Evolutionary conservation across 768 basidiomycete species (phyloP).

Genomic region (Tricholoma terreum): DNA sequence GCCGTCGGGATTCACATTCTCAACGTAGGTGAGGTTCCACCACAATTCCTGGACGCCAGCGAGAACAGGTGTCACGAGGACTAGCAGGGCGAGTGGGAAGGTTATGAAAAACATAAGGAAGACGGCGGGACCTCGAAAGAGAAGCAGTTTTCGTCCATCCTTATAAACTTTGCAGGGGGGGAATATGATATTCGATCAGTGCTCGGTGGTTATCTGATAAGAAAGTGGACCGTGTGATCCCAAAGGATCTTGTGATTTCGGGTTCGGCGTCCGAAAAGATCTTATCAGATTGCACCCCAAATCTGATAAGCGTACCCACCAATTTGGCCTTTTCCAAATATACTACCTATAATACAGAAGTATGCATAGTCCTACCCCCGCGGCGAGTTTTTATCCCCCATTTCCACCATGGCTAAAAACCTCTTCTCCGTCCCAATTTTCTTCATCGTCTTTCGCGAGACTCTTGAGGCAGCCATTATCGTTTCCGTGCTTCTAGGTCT

Average conservation of each 20-base stretch:
- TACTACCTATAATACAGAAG: too few species aligned
- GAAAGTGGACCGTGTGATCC: too few species aligned
- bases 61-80: constrained; percentile 37
- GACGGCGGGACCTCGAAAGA: constrained; percentile 10
- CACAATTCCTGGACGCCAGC: constrained; percentile 73
- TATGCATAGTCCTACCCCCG: constrained; percentile 7
- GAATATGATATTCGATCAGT: neutral
- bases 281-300: constrained; percentile 35
- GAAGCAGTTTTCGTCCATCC: constrained; percentile 2
- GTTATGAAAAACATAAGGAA: constrained; percentile 8
- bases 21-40: constrained; percentile 91
- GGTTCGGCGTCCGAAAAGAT: constrained; percentile 15
- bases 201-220: neutral
- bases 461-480: constrained; percentile 90
- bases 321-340: too few species aligned
- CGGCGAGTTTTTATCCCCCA: constrained; percentile 8
- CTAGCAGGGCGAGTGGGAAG: constrained; percentile 28
- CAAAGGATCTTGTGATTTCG: neutral
- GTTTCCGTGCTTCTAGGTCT: constrained; percentile 88
- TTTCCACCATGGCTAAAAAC: constrained; percentile 55
- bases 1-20: constrained; percentile 81
- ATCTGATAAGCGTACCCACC: constrained; percentile 7
- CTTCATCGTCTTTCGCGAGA: constrained; percentile 96
- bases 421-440: constrained; percentile 91
- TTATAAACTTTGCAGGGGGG: neutral